A percentile compares a stretch with the other conserved stretches of the same genome.
phyloP scores from a whole-genome alignment of 2,329 filamentous ascomycete species.

The Fonsecaea pedrosoi region DNA sequence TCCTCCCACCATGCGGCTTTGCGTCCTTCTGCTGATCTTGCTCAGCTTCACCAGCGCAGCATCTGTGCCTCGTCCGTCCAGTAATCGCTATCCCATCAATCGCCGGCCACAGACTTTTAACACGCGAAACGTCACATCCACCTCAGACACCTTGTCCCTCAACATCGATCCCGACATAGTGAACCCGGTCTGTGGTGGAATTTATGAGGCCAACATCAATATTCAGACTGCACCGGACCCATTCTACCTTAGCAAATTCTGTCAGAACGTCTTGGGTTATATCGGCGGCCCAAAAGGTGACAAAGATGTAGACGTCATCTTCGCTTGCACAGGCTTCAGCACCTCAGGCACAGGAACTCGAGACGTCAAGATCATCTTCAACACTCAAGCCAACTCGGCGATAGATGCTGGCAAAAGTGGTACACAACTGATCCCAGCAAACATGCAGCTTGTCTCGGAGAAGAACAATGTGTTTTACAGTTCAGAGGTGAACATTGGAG shows the following conservation, averaged over 20 bases:
- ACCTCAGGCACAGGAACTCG: conserved; percentile 23
- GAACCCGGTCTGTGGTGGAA: conserved; percentile 28
- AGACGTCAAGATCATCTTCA: conserved; percentile 26
- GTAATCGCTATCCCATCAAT: neutral
- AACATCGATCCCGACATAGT: conserved; percentile 45
- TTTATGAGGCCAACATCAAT: conserved; percentile 31
- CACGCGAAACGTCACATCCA: conserved; percentile 17
- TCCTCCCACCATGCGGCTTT: neutral
- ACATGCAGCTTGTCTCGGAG: conserved; percentile 24
- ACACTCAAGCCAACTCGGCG: conserved; percentile 3
- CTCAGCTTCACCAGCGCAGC: neutral
- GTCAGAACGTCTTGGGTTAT: conserved; percentile 25
- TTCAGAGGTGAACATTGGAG: conserved; percentile 20
- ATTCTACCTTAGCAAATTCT: conserved; percentile 27
- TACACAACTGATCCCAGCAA: conserved; percentile 21
- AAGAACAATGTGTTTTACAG: conserved; percentile 19
- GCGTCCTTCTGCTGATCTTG: neutral
- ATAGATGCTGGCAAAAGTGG: conserved; percentile 20
- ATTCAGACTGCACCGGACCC: conserved; percentile 25
- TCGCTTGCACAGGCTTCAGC: conserved; percentile 18
- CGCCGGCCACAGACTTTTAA: neutral
- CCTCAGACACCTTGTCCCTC: conserved; percentile 13
- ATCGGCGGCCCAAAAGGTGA: conserved; percentile 27
- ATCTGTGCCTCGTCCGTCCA: conserved; percentile 1
- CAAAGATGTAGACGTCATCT: conserved; percentile 29